phyloP scores from a whole-genome alignment of 2,329 filamentous ascomycete species.

The Bipolaris gigantea region DNA sequence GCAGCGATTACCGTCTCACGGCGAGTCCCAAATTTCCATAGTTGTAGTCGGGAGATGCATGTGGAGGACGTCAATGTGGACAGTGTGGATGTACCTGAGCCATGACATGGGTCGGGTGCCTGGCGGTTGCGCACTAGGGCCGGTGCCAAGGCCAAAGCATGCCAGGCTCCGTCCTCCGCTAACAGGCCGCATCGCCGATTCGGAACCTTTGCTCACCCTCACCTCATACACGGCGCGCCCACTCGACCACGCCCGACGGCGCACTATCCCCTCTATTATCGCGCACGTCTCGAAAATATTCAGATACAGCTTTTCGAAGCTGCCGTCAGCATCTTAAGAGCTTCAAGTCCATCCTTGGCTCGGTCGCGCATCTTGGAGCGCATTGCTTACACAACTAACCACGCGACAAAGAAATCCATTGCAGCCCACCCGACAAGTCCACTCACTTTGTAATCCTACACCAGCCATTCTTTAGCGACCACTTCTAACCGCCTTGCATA shows the following conservation, averaged over 20 bases:
- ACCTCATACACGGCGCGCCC: constrained; percentile 14
- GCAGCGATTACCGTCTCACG: constrained; percentile 7
- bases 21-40: constrained; percentile 9
- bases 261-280: constrained; percentile 11
- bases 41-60: background rate
- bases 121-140: constrained; percentile 10
- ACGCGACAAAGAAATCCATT: constrained; percentile 32
- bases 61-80: constrained; percentile 8
- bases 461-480: constrained; percentile 5
- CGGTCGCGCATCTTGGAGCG: constrained; percentile 8
- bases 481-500: constrained; percentile 17
- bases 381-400: constrained; percentile 15
- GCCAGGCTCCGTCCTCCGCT: constrained; percentile 2
- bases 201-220: constrained; percentile 11
- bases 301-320: background rate
- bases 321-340: constrained; percentile 1
- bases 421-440: constrained; percentile 15
- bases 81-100: constrained; percentile 16
- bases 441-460: constrained; percentile 16
- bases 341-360: constrained; percentile 5
- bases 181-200: constrained; percentile 11
- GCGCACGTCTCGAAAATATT: constrained; percentile 14
- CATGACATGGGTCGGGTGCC: constrained; percentile 23
- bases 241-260: constrained; percentile 11
- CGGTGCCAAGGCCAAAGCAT: constrained; percentile 16